These are phyloP conservation scores for Aspergillus calidoustus DNA, from an alignment of 2,329 filamentous ascomycete genomes.

Conservation along the genomic window DNA sequence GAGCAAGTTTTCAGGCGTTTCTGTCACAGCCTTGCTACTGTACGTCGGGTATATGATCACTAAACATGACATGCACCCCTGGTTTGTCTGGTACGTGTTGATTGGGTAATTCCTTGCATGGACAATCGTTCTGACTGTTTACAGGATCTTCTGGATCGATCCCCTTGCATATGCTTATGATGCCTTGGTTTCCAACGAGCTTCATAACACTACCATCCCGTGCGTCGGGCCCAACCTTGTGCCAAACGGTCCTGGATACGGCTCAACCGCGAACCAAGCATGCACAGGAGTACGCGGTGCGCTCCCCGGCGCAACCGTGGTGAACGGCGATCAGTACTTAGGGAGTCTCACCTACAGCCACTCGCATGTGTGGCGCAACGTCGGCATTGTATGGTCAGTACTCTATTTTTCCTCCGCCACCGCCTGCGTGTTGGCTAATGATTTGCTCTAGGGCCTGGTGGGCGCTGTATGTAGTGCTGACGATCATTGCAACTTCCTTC, in stretches of 20 bases:
- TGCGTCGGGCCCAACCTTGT: slow-evolving; percentile 43
- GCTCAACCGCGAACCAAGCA: slow-evolving; percentile 27
- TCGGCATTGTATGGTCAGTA: slow-evolving; percentile 66
- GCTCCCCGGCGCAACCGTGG: slow-evolving; percentile 49
- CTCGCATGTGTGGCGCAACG: slow-evolving; percentile 62
- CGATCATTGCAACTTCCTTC: slow-evolving; percentile 60
- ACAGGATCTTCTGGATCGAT: slow-evolving; percentile 48
- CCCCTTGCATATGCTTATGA: slow-evolving; percentile 46
- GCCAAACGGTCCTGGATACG: slow-evolving; percentile 40
- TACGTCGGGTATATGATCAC: slow-evolving; percentile 53
- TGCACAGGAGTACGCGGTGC: slow-evolving; percentile 63
- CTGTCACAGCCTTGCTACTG: slow-evolving; percentile 43
- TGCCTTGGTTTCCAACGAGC: slow-evolving; percentile 43
- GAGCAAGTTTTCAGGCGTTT: slow-evolving; percentile 55
- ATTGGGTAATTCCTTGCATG: too few relatives aligned
- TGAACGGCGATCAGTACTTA: slow-evolving; percentile 65
- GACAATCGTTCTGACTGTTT: too few relatives aligned
- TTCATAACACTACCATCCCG: slow-evolving; percentile 39
- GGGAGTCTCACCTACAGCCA: slow-evolving; percentile 58
- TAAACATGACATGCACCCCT: slow-evolving; percentile 56
- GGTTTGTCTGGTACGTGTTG: slow-evolving; percentile 50
- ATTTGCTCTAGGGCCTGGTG: slow-evolving; percentile 69
- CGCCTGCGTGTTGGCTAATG: too few relatives aligned
- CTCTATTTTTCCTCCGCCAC: too few relatives aligned
- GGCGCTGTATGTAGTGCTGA: slow-evolving; percentile 62